Percentiles rank a stretch among this genome's conserved stretches.
These are phyloP conservation scores for Vitis hybrid DNA, from an alignment of 177 flowering plant genomes.

Conservation along the genomic window DNA sequence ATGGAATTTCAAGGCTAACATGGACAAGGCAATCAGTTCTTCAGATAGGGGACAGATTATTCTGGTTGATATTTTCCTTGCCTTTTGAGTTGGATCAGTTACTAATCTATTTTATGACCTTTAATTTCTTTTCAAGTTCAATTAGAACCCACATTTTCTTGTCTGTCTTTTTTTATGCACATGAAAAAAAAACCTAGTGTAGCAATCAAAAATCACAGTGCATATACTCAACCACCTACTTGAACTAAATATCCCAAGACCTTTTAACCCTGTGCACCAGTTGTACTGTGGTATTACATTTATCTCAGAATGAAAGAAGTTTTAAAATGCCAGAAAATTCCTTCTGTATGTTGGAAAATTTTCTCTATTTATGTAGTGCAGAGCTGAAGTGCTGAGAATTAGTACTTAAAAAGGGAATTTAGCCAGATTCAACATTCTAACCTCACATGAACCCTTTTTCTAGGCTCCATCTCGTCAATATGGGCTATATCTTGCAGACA, in stretches of 20 bases:
- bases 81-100: slow-evolving; percentile 3
- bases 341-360: too few relatives aligned
- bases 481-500: too few relatives aligned
- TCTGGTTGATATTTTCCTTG: slow-evolving; percentile 44
- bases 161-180: background rate
- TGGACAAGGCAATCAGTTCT: slow-evolving; percentile 64
- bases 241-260: background rate
- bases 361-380: too few relatives aligned
- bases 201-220: background rate
- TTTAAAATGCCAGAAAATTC: too few relatives aligned
- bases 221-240: background rate
- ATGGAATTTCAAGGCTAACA: slow-evolving; percentile 78
- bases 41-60: slow-evolving; percentile 52
- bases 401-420: too few relatives aligned
- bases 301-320: too few relatives aligned
- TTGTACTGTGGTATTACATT: background rate
- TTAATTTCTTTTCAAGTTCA: background rate
- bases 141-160: background rate
- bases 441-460: background rate
- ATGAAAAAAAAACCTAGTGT: too few relatives aligned
- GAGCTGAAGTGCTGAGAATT: too few relatives aligned
- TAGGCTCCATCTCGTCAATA: too few relatives aligned
- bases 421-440: too few relatives aligned
- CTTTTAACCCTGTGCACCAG: background rate
- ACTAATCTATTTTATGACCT: background rate